phyloP scores from a whole-genome alignment of 371 early-diverging fungal genomes.

The Apophysomyces elegans region DNA sequence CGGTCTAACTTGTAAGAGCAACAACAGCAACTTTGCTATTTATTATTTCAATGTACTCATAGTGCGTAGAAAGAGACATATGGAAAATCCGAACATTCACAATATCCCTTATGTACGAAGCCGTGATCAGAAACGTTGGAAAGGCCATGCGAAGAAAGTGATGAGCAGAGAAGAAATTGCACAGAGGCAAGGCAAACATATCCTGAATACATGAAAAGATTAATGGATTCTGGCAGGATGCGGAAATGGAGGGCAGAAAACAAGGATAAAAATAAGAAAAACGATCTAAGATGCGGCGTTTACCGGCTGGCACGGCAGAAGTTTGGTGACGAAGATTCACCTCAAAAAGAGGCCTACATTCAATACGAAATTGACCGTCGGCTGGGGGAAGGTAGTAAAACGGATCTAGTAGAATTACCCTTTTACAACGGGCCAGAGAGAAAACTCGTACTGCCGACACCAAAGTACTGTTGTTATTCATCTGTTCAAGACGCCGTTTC shows the following conservation, averaged over 20 bases:
- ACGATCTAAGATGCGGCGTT: slow-evolving; percentile 71
- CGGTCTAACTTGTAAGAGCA: slow-evolving; percentile 17
- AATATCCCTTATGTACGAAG: slow-evolving; percentile 54
- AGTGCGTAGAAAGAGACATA: slow-evolving; percentile 28
- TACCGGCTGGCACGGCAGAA: slow-evolving; percentile 65
- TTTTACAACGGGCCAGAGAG: not conserved
- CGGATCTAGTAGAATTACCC: not conserved
- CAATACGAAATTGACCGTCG: slow-evolving; percentile 58
- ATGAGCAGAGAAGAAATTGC: slow-evolving; percentile 50
- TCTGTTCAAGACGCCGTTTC: not conserved
- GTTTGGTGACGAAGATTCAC: slow-evolving; percentile 61
- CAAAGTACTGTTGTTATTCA: not conserved
- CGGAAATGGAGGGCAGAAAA: slow-evolving; percentile 63
- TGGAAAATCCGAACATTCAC: slow-evolving; percentile 36
- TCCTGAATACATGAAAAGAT: not conserved
- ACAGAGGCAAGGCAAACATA: slow-evolving; percentile 35
- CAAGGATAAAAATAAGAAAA: slow-evolving; percentile 62
- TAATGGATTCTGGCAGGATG: slow-evolving; percentile 35
- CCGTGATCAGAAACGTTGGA: slow-evolving; percentile 59
- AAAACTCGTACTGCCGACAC: slow-evolving; percentile 2
- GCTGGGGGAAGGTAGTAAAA: slow-evolving; percentile 22
- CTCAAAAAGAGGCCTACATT: slow-evolving; percentile 62
- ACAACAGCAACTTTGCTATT: not conserved
- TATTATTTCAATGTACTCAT: not conserved
- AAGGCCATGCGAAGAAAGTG: slow-evolving; percentile 54